These are phyloP conservation scores for Candida dajiaensis DNA, from an alignment of 805 yeast species.

Conservation along the genomic window DNA sequence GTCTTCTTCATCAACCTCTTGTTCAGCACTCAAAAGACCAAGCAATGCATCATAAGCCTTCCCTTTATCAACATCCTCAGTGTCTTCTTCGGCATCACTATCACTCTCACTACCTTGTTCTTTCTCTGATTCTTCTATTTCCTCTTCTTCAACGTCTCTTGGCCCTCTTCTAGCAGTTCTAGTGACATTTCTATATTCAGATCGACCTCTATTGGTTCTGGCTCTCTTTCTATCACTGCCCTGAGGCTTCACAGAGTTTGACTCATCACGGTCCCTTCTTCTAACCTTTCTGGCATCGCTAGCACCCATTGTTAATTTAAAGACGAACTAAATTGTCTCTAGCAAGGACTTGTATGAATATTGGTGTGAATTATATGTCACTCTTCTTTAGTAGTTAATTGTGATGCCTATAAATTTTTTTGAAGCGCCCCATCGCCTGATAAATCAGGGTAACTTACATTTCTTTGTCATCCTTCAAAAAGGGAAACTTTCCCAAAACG, in stretches of 20 bases:
- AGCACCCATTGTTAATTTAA: conserved; percentile 10
- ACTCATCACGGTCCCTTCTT: conserved; percentile 1
- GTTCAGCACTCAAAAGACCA: conserved; percentile 50
- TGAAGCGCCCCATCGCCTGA: neutral
- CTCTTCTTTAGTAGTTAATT: too few species aligned
- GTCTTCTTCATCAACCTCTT: conserved; percentile 22
- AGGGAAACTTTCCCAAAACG: neutral
- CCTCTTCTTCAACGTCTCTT: conserved; percentile 16
- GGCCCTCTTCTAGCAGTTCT: conserved; percentile 43
- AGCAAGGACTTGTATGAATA: neutral
- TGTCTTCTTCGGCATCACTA: conserved; percentile 13
- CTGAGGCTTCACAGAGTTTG: neutral
- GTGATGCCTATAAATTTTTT: neutral
- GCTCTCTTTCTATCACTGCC: conserved; percentile 5
- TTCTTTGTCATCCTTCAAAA: neutral
- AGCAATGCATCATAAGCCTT: conserved; percentile 63
- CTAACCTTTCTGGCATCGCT: conserved; percentile 10
- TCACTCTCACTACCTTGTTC: conserved; percentile 11
- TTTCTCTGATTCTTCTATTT: conserved; percentile 14
- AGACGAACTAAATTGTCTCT: too few species aligned
- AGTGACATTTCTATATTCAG: conserved; percentile 51
- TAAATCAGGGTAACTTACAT: neutral
- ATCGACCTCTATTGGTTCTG: conserved; percentile 44
- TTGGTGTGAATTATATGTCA: neutral
- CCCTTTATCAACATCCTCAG: conserved; percentile 25